These are phyloP conservation scores for Hibiscus syriacus DNA, from an alignment of 345 rosid genomes.

Conservation along the genomic window DNA sequence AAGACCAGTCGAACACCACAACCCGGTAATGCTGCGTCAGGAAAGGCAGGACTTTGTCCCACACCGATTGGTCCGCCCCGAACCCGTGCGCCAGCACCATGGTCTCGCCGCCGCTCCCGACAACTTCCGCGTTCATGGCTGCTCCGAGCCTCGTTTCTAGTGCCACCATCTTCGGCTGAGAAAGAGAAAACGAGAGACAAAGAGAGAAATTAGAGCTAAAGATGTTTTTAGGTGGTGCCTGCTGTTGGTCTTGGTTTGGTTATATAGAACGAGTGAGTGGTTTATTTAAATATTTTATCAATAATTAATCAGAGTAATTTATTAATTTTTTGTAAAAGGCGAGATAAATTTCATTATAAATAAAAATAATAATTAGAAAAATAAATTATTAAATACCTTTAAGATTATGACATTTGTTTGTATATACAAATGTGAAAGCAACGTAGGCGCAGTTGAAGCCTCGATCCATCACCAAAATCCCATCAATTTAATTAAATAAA, in stretches of 20 bases:
- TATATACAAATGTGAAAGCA: too few species aligned
- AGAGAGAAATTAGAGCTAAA: background rate
- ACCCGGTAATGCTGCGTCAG: slow-evolving; percentile 39
- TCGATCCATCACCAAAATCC: too few species aligned
- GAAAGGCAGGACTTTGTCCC: slow-evolving; percentile 50
- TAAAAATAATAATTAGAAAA: too few species aligned
- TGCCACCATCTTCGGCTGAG: slow-evolving; percentile 10
- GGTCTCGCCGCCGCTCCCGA: slow-evolving; percentile 37
- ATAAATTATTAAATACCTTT: too few species aligned
- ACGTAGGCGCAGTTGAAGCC: too few species aligned
- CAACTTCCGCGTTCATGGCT: slow-evolving; percentile 52
- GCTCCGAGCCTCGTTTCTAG: slow-evolving; percentile 32
- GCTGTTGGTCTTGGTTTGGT: background rate
- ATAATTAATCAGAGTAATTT: too few species aligned
- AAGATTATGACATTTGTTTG: too few species aligned
- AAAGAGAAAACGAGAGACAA: background rate
- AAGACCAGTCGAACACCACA: slow-evolving; percentile 63
- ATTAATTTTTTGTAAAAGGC: too few species aligned
- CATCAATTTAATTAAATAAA: too few species aligned
- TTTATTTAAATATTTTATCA: too few species aligned
- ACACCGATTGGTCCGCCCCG: slow-evolving; percentile 59
- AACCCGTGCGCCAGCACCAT: slow-evolving; percentile 65
- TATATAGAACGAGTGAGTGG: slow-evolving; percentile 1
- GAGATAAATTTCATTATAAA: too few species aligned
- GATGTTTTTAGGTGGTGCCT: background rate